Base-by-base conservation (phyloP, 1,284 basidiomycete genomes). In the Hemileia vastatrix region DNA sequence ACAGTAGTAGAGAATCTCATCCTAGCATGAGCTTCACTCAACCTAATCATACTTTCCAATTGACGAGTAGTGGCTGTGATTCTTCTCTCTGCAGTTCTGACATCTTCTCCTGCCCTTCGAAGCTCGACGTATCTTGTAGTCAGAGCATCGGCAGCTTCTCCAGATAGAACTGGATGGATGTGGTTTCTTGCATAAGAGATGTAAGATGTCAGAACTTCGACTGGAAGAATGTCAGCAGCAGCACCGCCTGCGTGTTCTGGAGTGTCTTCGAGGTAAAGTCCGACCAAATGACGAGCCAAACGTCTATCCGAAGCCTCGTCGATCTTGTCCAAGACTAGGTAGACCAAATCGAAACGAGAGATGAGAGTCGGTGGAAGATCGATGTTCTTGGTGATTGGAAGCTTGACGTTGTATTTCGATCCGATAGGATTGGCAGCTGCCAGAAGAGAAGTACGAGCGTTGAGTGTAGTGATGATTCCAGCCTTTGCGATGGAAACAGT, bases 401-500 rank as follows among this genome's bases (percentile, higher is more conserved):
- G 90, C 79, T 96, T 98, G 68, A 91, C 83, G 77, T 99, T 95
- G 75, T 99, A 99, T 60, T 94, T 81, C 9, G 95, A 94, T 6
- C 93, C 90, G 43, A 98, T 83, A 13, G 95, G 95, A 79, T 99
- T 99, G 18, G 95, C 94, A 21, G 95, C 95, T 0, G 95, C 95
- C 24, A 99, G 83, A 67, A 99, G 98, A 0, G 92, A 95, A 0
- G 94, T 98, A 9, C 94, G 86, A 0, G 95, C 95, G 71, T 99
- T 98, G 55, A 99, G 83, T 0, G 95, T 99, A 1, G 95, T 94
- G 73, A 98, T 94, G 69, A 98, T 97, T 66, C 95, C 95, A 2
- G 95, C 95, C 77, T 99, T 98, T 57, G 95, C 95, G 69, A 98
- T 97, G 33, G 92, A 96, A 72, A 98, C 97, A 1, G 94, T 98